Conservation (phyloP, 2,329 filamentous ascomycete species). For the Lachnellula arida region DNA sequence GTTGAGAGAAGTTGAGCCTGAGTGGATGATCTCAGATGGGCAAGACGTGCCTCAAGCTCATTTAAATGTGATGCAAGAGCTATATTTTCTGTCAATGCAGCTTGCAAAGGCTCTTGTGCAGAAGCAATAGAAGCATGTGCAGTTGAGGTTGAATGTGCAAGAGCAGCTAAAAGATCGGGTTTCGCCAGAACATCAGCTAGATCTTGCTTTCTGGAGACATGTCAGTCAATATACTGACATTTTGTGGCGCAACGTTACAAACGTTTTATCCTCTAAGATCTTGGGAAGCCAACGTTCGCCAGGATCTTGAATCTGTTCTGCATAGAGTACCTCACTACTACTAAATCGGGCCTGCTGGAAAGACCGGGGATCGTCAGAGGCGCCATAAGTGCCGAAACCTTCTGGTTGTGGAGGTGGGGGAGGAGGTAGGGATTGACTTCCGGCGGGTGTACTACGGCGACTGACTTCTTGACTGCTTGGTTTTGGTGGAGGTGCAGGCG, state of each 20-base stretch:
- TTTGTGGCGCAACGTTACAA: constrained; percentile 34
- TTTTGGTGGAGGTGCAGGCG: constrained; percentile 69
- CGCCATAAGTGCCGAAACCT: constrained; percentile 17
- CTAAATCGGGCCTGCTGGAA: constrained; percentile 18
- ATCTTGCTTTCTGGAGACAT: constrained; percentile 63
- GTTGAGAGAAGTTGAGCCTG: constrained; percentile 79
- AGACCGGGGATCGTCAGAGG: constrained; percentile 16
- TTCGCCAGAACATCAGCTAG: constrained; percentile 64
- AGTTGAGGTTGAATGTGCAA: constrained; percentile 62
- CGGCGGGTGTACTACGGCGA: constrained; percentile 59
- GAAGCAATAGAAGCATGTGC: constrained; percentile 67
- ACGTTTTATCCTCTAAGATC: constrained; percentile 78
- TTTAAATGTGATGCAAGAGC: constrained; percentile 60
- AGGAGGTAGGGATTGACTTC: constrained; percentile 31
- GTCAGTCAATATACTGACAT: constrained; percentile 15
- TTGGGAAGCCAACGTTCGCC: constrained; percentile 76
- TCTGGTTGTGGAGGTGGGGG: constrained; percentile 23
- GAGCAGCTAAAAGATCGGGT: constrained; percentile 64
- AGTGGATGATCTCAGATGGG: constrained; percentile 61
- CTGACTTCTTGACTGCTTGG: constrained; percentile 64
- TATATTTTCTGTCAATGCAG: constrained; percentile 66
- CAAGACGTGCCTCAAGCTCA: constrained; percentile 53
- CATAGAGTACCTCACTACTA: constrained; percentile 23
- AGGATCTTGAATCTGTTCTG: constrained; percentile 47
- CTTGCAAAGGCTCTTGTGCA: constrained; percentile 59